Percentiles rank a stretch among this genome's conserved stretches.
Evolutionary conservation across 202 grass and related monocot genomes (phyloP).

Genomic region (Carex arenaria): DNA sequence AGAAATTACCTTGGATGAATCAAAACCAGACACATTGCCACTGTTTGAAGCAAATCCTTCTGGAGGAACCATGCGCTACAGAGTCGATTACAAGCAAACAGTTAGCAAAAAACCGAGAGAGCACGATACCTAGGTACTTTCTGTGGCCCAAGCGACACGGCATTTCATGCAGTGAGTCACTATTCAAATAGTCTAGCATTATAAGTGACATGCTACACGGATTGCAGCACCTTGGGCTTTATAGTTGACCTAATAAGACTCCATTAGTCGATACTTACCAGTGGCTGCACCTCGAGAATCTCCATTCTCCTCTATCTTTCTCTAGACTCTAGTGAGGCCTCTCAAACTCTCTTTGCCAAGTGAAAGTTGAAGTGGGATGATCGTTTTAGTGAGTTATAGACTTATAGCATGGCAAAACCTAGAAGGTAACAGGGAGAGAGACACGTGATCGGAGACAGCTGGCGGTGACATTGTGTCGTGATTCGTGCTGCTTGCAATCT

Average conservation of each 20-base stretch:
- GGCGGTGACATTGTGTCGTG: neutral
- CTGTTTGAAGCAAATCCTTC: neutral
- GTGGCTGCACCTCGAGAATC: neutral
- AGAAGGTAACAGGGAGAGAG: neutral
- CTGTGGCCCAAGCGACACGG: neutral
- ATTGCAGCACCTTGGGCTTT: neutral
- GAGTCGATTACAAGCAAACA: no score
- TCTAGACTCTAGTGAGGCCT: neutral
- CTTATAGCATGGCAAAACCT: no score
- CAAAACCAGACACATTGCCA: neutral
- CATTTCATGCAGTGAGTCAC: neutral
- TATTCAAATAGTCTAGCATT: neutral
- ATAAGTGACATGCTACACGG: neutral
- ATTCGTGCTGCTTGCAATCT: neutral
- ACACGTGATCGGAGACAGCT: neutral
- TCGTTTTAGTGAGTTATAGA: neutral
- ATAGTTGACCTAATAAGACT: neutral
- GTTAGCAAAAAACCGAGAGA: neutral
- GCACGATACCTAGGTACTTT: neutral
- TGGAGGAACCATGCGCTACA: neutral
- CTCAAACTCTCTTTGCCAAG: neutral
- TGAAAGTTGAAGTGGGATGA: neutral
- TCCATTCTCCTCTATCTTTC: neutral
- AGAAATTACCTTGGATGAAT: constrained; percentile 8
- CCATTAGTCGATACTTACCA: neutral